Percentiles rank a stretch among this genome's conserved stretches.
Conservation (phyloP, 192 early-diverging fungal species). For the Helicostylum pulchrum region DNA sequence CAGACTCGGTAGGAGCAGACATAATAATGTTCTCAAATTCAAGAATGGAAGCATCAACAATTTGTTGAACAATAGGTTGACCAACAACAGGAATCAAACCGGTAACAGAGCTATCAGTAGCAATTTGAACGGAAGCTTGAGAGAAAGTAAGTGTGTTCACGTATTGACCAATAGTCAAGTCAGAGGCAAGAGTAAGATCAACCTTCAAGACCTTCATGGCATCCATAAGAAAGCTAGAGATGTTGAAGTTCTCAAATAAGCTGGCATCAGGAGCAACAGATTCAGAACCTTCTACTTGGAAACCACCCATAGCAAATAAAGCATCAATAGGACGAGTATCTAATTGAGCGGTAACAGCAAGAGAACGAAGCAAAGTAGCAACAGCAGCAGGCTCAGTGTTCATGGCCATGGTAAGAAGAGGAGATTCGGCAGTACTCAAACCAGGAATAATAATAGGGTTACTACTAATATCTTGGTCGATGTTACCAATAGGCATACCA, state of each 20-base stretch:
- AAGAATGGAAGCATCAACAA: constrained; percentile 37
- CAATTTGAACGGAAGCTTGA: constrained; percentile 40
- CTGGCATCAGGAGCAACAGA: constrained; percentile 16
- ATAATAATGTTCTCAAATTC: constrained; percentile 33
- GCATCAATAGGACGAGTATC: constrained; percentile 46
- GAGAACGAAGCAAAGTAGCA: constrained; percentile 42
- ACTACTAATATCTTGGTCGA: constrained; percentile 44
- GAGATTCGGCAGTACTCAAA: constrained; percentile 34
- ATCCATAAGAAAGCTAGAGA: constrained; percentile 40
- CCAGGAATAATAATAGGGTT: constrained; percentile 40
- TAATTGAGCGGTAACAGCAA: constrained; percentile 41
- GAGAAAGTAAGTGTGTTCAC: constrained; percentile 35
- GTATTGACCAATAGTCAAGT: constrained; percentile 49
- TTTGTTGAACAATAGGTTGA: constrained; percentile 46
- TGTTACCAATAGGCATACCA: constrained; percentile 41
- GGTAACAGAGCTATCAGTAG: constrained; percentile 42
- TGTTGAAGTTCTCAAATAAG: constrained; percentile 47
- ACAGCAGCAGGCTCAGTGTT: constrained; percentile 49
- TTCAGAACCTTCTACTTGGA: constrained; percentile 31
- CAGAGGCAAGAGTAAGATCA: constrained; percentile 42
- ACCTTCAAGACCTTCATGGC: constrained; percentile 46
- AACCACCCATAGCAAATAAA: constrained; percentile 42
- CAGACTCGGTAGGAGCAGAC: constrained; percentile 30
- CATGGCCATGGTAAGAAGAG: constrained; percentile 39
- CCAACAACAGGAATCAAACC: constrained; percentile 47